A percentile compares a stretch with the other conserved stretches of the same genome.
phyloP scores from a whole-genome alignment of 1,284 basidiomycete species.

The Cutaneotrichosporon cutaneum region DNA sequence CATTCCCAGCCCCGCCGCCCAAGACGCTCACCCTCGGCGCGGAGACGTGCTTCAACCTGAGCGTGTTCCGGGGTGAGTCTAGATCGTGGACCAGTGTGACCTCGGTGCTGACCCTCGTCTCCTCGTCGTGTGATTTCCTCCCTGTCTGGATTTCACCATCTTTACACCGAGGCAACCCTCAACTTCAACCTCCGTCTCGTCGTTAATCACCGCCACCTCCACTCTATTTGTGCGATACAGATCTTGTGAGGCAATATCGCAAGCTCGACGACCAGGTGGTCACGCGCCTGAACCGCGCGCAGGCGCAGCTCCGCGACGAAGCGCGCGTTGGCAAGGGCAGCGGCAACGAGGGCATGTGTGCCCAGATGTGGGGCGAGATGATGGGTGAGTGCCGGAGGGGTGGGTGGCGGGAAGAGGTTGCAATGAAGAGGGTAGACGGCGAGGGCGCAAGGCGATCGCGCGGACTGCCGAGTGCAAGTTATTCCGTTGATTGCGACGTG shows the following conservation, averaged over 20 bases:
- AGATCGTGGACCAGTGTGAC: no score
- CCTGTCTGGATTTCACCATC: no score
- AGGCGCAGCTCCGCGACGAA: slow-evolving; percentile 71
- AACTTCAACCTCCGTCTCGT: no score
- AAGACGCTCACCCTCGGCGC: slow-evolving; percentile 43
- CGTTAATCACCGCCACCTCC: neutral
- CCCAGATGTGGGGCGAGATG: slow-evolving; percentile 75
- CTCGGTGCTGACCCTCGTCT: no score
- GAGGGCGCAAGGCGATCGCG: no score
- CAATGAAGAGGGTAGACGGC: no score
- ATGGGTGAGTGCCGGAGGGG: slow-evolving; percentile 60
- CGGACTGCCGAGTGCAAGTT: no score
- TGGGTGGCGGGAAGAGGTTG: neutral
- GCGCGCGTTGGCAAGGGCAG: slow-evolving; percentile 40
- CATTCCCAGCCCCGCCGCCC: slow-evolving; percentile 48
- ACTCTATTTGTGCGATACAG: slow-evolving; percentile 52
- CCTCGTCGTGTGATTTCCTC: no score
- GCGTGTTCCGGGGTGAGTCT: slow-evolving; percentile 73
- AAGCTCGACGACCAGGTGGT: slow-evolving; percentile 77
- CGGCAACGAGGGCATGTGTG: slow-evolving; percentile 63
- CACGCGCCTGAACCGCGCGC: slow-evolving; percentile 78
- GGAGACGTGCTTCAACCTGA: slow-evolving; percentile 70
- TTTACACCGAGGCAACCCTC: no score
- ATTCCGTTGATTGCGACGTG: no score
- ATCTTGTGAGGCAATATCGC: slow-evolving; percentile 79